Evolutionary conservation across 2,329 filamentous ascomycete species (phyloP), one percentile per base, ranked within the genome.

Genomic region (Drechslerella coelobrocha): DNA sequence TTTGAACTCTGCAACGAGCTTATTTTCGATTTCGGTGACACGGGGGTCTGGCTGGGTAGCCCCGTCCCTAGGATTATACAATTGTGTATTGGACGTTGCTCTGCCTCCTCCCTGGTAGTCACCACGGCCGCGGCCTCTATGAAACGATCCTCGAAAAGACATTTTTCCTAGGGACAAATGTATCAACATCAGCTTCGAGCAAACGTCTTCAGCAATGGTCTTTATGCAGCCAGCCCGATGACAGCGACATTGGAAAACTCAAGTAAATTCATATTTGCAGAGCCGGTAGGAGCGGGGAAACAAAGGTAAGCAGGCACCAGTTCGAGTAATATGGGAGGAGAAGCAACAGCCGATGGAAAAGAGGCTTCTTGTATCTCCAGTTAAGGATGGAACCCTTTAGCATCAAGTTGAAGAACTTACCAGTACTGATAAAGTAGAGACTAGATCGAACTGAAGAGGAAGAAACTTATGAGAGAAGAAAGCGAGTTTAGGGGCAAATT

Each of bases 11-110:
- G 6, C n/a, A 0, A 62, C 29, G 12, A 62, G 39, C 12, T 48
- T 19, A 29, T 55, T 29, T 31, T 69, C 65, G 8, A 69, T 31
- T 7, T 47, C 29, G 12, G 57, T 62, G 9, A 52, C 27, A 26
- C 9, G 17, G 1, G 21, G 6, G 12, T 62, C 53, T 2, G 57
- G 65, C 14, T 53, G 34, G 0, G 51, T 47, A 26, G 52, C 50
- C 6, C 31, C 65, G 4, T 34, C 37, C 2, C 17, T 17, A 1
- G 65, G 56, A 21, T 48, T 57, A 24, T 61, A 69, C 7, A 68
- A 12, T 31, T 55, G 47, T 17, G 37, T 23, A 24, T 26, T 34
- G 2, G 23, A 24, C 17, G 41, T 12, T 27, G 21, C 8, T 31
- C 39, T 21, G 1, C 53, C 53, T 10, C 53, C 53, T 17, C 53